Conservation (phyloP, 1,139 yeast genomes). For the Pichia sp. region DNA sequence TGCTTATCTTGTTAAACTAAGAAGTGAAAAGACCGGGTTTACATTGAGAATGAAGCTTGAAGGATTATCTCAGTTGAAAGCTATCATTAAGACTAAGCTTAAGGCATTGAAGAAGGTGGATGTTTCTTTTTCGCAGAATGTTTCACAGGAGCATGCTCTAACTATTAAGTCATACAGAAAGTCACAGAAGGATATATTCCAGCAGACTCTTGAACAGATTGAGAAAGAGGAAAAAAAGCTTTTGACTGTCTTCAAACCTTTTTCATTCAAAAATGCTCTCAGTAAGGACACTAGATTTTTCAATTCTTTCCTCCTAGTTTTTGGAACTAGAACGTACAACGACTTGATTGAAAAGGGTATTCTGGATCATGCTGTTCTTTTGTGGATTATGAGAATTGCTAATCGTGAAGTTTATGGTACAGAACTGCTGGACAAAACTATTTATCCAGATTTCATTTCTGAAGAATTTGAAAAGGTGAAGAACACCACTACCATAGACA, state of each 20-base stretch:
- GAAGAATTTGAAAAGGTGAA: slow-evolving; percentile 37
- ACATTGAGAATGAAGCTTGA: slow-evolving; percentile 50
- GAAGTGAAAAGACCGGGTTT: slow-evolving; percentile 28
- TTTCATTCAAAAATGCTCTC: slow-evolving; percentile 49
- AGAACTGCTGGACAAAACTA: slow-evolving; percentile 6
- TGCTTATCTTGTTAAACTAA: slow-evolving; percentile 38
- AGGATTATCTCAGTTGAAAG: slow-evolving; percentile 50
- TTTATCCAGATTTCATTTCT: slow-evolving; percentile 47
- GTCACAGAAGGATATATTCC: slow-evolving; percentile 43
- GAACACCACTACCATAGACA: slow-evolving; percentile 31
- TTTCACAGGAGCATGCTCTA: slow-evolving; percentile 17
- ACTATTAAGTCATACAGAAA: slow-evolving; percentile 33
- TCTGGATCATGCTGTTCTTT: slow-evolving; percentile 52
- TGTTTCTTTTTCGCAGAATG: slow-evolving; percentile 3
- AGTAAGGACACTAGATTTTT: slow-evolving; percentile 51
- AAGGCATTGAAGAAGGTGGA: slow-evolving; percentile 28
- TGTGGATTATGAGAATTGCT: slow-evolving; percentile 56
- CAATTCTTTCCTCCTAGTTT: slow-evolving; percentile 45
- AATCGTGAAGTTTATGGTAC: slow-evolving; percentile 36
- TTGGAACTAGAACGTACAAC: slow-evolving; percentile 52
- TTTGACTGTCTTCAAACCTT: slow-evolving; percentile 37
- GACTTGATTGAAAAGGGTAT: slow-evolving; percentile 41
- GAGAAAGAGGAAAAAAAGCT: slow-evolving; percentile 45
- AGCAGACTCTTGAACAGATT: slow-evolving; percentile 38
- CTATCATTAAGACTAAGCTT: slow-evolving; percentile 44